Percentiles rank a stretch among this genome's conserved stretches.
Evolutionary conservation across 352 stramenopile genomes (phyloP).

Genomic region (Globisporangium paddicum): DNA sequence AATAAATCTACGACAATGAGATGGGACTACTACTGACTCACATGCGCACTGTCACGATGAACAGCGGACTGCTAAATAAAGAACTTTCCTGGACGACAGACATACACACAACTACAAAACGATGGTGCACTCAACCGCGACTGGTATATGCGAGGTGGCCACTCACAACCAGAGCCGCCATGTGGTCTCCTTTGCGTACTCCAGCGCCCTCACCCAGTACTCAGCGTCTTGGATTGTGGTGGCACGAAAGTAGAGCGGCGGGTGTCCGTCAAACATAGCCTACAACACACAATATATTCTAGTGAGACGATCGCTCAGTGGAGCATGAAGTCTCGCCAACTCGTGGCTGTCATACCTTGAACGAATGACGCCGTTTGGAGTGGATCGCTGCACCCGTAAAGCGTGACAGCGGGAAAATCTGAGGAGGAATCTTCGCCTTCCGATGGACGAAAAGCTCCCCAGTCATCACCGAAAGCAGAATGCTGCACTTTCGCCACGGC

Average conservation of each 20-base stretch:
- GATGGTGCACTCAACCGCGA: conserved; percentile 17
- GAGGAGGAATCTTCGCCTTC: conserved; percentile 13
- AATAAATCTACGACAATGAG: not conserved
- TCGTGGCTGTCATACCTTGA: conserved; percentile 16
- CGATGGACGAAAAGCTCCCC: conserved; percentile 25
- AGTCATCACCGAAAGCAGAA: conserved; percentile 20
- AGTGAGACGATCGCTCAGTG: not conserved
- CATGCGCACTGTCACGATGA: not conserved
- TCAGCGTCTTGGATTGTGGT: conserved; percentile 15
- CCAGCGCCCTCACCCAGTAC: conserved; percentile 22
- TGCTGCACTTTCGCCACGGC: conserved; percentile 21
- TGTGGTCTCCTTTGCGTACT: conserved; percentile 31
- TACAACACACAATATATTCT: not conserved
- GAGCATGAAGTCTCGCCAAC: not conserved
- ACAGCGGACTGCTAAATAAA: not conserved
- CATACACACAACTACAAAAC: not conserved
- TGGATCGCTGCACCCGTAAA: conserved; percentile 24
- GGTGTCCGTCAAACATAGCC: conserved; percentile 22
- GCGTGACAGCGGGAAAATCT: conserved; percentile 15
- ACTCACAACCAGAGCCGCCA: conserved; percentile 13
- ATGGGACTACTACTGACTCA: not conserved
- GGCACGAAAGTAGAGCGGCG: conserved; percentile 20
- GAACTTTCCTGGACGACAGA: not conserved
- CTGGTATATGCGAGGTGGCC: conserved; percentile 41
- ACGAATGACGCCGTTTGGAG: conserved; percentile 16